Percentiles rank a stretch among this genome's conserved stretches.
Evolutionary conservation across 371 early-diverging fungal genomes (phyloP).

Genomic region (Mucor irregularis): DNA sequence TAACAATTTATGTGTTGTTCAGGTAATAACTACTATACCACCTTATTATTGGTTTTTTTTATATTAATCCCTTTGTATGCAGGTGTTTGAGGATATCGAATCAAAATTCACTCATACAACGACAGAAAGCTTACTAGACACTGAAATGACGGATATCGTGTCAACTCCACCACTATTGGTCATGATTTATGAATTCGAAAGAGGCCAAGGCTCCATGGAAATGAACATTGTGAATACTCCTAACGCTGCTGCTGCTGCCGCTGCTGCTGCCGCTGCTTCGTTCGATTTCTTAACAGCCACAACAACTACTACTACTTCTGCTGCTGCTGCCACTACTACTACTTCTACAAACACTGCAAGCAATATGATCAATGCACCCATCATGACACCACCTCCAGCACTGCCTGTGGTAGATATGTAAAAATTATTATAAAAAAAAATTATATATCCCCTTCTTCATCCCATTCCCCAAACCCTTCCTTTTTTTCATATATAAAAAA

Average conservation of each 20-base stretch:
- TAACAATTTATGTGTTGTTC: slow-evolving; percentile 53
- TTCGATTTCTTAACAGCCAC: not conserved
- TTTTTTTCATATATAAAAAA: too few species aligned
- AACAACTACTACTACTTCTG: not conserved
- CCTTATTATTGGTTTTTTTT: not conserved
- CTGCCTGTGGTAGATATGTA: too few species aligned
- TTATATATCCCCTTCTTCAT: too few species aligned
- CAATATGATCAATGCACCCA: too few species aligned
- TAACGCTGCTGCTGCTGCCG: too few species aligned
- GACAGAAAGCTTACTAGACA: not conserved
- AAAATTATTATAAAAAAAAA: too few species aligned
- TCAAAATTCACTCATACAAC: slow-evolving; percentile 14
- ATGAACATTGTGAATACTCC: slow-evolving; percentile 18
- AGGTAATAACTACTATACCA: slow-evolving; percentile 25
- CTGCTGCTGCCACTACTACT: too few species aligned
- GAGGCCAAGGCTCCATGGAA: slow-evolving; percentile 47
- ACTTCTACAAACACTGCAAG: too few species aligned
- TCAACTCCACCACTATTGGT: slow-evolving; percentile 36
- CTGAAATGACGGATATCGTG: too few species aligned
- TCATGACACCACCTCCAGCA: too few species aligned
- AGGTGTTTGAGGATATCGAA: slow-evolving; percentile 59
- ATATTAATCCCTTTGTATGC: not conserved
- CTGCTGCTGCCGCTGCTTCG: too few species aligned
- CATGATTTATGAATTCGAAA: slow-evolving; percentile 57
- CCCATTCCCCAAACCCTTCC: too few species aligned